phyloP scores from a whole-genome alignment of 176 grass and related monocot species.

The Triticum aestivum region IWGSC_CS_RefSeq_v2.1 NC_057798.1:514002287-514002786 shows the following conservation, averaged over 20 bases:
- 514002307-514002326: slow-evolving; percentile 55
- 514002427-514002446: slow-evolving; percentile 53
- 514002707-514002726: slow-evolving; percentile 46
- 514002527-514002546: slow-evolving; percentile 70
- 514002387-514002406: slow-evolving; percentile 43
- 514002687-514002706: slow-evolving; percentile 72
- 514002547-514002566: slow-evolving; percentile 52
- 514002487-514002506: neutral
- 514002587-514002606: slow-evolving; percentile 62
- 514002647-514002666: slow-evolving; percentile 75
- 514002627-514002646: slow-evolving; percentile 53
- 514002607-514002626: slow-evolving; percentile 56
- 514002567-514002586: slow-evolving; percentile 66
- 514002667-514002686: slow-evolving; percentile 78
- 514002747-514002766: slow-evolving; percentile 64
- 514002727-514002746: slow-evolving; percentile 64
- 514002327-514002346: slow-evolving; percentile 51
- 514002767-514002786: slow-evolving; percentile 74
- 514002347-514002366: slow-evolving; percentile 39
- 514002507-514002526: slow-evolving; percentile 25
- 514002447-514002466: neutral
- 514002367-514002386: slow-evolving; percentile 40
- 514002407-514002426: slow-evolving; percentile 58
- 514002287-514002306: slow-evolving; percentile 56
- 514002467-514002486: neutral